Percentiles rank a stretch among this genome's conserved stretches.
Conservation (phyloP, 2,329 filamentous ascomycete species). For the Colletotrichum sp. region DNA sequence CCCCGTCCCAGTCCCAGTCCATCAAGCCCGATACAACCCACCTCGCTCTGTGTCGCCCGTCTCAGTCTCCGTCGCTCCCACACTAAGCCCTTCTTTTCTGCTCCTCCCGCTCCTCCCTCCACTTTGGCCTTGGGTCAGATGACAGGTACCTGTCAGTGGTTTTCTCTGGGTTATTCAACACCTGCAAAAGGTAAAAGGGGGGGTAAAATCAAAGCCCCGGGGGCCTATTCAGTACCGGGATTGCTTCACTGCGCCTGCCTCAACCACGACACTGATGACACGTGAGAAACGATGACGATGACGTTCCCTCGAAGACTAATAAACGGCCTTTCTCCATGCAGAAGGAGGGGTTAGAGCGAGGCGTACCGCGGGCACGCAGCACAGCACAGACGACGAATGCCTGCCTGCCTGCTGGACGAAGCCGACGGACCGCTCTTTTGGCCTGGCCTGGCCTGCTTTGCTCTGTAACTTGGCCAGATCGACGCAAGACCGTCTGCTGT, state of each 20-base stretch:
- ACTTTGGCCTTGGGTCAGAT: background rate
- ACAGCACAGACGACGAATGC: background rate
- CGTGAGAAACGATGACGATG: constrained; percentile 9
- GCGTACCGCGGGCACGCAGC: background rate
- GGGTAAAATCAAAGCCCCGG: background rate
- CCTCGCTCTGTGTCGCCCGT: background rate
- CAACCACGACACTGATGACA: background rate
- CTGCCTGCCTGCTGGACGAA: background rate
- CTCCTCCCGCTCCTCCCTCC: constrained; percentile 14
- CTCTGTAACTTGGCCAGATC: background rate
- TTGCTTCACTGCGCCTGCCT: background rate
- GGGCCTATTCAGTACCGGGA: background rate
- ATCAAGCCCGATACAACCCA: constrained; percentile 21
- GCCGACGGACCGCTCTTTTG: background rate
- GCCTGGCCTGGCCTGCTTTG: background rate
- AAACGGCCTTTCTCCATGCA: background rate
- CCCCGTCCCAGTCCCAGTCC: constrained; percentile 15
- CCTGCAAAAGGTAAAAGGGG: background rate
- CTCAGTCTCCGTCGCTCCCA: constrained; percentile 1
- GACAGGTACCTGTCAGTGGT: background rate
- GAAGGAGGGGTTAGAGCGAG: background rate
- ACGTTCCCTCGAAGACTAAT: background rate
- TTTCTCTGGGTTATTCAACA: too few relatives aligned
- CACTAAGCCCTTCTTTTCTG: constrained; percentile 10
- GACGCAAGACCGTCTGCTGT: background rate